Evolutionary conservation across 169 alveolate genomes (phyloP), one percentile per base, ranked within the genome.

Genomic region (Babesia caballi): DNA sequence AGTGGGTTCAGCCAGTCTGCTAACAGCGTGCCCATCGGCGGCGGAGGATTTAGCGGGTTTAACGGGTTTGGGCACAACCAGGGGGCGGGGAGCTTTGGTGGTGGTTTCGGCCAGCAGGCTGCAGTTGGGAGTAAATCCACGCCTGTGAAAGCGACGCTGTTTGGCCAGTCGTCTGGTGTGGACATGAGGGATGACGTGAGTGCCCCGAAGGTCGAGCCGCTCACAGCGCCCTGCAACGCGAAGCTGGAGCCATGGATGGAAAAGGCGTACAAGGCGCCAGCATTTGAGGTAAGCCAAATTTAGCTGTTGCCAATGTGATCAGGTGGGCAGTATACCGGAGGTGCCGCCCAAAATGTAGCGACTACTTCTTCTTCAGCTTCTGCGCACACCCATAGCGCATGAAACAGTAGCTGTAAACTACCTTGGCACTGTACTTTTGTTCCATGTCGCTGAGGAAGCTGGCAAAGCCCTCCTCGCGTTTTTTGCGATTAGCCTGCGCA

Each of bases 301-400:
- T 27, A 7, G 6, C n/a, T 0, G 4, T 63, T 66, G 0, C 0
- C 7, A 23, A 7, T 17, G 28, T 30, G 21, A 14, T 27, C 30
- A 81, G 88, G 47, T 36, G 38, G 88, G 88, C 19, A 81, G 41
- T 11, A 81, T 81, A 28, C 88, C 88, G 14, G 84, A 69, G 66
- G 36, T 81, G 21, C 88, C 88, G 0, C 85, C 85, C 4, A 68
- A n/a, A 19, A 27, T 67, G 25, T 67, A 25, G n/a, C n/a, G n/a
- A n/a, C n/a, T n/a, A 27, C 50, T 58, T 68, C 76, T 68, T 78
- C 44, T 66, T 56, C 28, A 78, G 60, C 49, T 68, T 78, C 74
- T 65, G 69, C 28, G 46, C 21, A 51, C 15, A 44, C 40, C 32
- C 40, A 12, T 23, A 15, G 27, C 7, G 23, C 27, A 25, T 25